Percentiles rank a stretch among this genome's conserved stretches.
Conservation (phyloP, 257 asterid species). For the Nyctanthes arbortristis region DNA sequence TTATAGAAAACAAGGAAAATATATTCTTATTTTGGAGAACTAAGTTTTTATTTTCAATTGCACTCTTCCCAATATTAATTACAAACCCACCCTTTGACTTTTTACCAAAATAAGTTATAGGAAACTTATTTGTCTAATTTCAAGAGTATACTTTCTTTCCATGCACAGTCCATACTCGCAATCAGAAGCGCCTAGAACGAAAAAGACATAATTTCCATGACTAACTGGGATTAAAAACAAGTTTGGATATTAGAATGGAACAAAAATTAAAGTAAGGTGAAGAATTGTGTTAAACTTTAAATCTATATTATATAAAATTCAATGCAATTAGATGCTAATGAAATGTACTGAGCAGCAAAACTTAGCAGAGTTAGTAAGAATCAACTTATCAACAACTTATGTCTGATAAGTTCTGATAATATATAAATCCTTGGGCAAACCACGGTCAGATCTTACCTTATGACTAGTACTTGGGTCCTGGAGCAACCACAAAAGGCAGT, state of each 20-base stretch:
- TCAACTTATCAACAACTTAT: neutral
- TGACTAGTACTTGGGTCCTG: slow-evolving; percentile 85
- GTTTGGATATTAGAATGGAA: neutral
- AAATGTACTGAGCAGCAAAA: neutral
- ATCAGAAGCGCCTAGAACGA: too few species aligned
- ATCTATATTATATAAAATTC: neutral
- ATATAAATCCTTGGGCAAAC: neutral
- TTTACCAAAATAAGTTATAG: too few species aligned
- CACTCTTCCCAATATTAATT: too few species aligned
- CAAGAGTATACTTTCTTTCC: too few species aligned
- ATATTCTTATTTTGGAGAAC: too few species aligned
- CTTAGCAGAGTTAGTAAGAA: neutral
- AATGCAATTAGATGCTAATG: neutral
- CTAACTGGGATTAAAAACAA: neutral
- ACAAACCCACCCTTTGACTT: too few species aligned
- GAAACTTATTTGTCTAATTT: too few species aligned
- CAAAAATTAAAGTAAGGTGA: neutral
- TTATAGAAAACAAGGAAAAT: too few species aligned
- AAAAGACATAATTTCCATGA: neutral
- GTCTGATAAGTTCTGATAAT: neutral
- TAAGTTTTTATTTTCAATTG: too few species aligned
- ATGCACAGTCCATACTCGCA: too few species aligned
- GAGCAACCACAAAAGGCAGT: slow-evolving; percentile 95
- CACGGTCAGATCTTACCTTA: slow-evolving; percentile 56
- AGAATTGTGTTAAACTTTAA: neutral